A percentile compares a stretch with the other conserved stretches of the same genome.
These are phyloP conservation scores for Emericellopsis atlantica DNA, from an alignment of 2,329 filamentous ascomycete species.

Conservation along the genomic window DNA sequence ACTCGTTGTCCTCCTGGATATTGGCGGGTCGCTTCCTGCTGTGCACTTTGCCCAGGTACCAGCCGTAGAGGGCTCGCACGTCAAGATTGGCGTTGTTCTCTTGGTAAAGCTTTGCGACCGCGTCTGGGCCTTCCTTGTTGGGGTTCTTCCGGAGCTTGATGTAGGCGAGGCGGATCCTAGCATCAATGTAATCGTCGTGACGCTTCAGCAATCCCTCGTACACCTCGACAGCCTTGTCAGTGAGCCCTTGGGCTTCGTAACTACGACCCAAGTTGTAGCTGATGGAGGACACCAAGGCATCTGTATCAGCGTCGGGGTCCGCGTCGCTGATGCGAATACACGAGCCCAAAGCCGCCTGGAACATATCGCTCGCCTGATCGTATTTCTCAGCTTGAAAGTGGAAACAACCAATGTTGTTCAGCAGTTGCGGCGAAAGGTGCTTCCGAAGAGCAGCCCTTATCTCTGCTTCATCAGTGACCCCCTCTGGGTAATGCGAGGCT, in stretches of 20 bases:
- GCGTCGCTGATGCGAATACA: slow-evolving; percentile 72
- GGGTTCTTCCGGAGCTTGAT: slow-evolving; percentile 74
- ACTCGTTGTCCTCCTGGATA: slow-evolving; percentile 78
- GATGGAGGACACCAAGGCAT: slow-evolving; percentile 88
- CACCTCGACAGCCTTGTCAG: slow-evolving; percentile 73
- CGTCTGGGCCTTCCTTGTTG: slow-evolving; percentile 75
- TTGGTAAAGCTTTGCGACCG: slow-evolving; percentile 75
- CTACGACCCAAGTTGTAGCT: slow-evolving; percentile 93
- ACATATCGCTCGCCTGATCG: slow-evolving; percentile 69
- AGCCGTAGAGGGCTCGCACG: slow-evolving; percentile 84
- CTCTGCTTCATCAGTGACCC: slow-evolving; percentile 41
- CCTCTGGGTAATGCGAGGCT: slow-evolving; percentile 52
- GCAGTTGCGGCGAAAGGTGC: slow-evolving; percentile 71
- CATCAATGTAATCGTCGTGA: slow-evolving; percentile 87
- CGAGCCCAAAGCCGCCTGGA: slow-evolving; percentile 81
- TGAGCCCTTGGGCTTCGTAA: slow-evolving; percentile 73
- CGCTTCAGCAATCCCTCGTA: slow-evolving; percentile 78
- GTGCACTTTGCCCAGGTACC: slow-evolving; percentile 75
- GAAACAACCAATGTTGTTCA: slow-evolving; percentile 98
- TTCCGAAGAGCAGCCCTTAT: slow-evolving; percentile 55
- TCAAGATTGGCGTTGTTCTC: slow-evolving; percentile 77
- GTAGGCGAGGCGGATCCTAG: slow-evolving; percentile 76
- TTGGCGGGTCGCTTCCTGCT: slow-evolving; percentile 73
- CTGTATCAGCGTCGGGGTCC: slow-evolving; percentile 67
- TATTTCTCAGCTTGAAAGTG: slow-evolving; percentile 80